These are phyloP conservation scores for Apocynum venetum DNA, from an alignment of 257 asterid species.

Conservation along the genomic window DNA sequence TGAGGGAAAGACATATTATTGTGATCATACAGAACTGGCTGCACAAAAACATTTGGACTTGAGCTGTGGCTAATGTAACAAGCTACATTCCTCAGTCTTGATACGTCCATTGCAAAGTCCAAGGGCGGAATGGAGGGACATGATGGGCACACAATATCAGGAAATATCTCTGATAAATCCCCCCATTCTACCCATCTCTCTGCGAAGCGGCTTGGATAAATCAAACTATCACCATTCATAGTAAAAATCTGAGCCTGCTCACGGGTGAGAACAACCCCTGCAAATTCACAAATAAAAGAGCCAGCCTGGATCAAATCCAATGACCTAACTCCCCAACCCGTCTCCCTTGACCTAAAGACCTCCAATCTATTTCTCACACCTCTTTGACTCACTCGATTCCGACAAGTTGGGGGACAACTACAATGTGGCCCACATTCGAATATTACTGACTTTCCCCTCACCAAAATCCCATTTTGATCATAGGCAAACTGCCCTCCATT, in stretches of 20 bases:
- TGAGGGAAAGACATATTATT: constrained; percentile 69
- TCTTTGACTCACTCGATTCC: constrained; percentile 75
- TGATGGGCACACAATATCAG: constrained; percentile 54
- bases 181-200: constrained; percentile 92
- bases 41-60: constrained; percentile 71
- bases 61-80: constrained; percentile 86
- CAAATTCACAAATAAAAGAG: constrained; percentile 78
- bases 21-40: constrained; percentile 77
- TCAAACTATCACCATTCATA: constrained; percentile 81
- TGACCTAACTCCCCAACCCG: constrained; percentile 96
- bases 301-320: constrained; percentile 87
- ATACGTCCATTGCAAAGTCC: constrained; percentile 87
- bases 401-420: constrained; percentile 61
- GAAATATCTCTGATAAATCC: constrained; percentile 48
- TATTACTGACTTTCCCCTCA: constrained; percentile 74
- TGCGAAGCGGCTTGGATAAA: constrained; percentile 70
- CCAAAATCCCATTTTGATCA: constrained; percentile 55
- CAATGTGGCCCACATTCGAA: constrained; percentile 88
- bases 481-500: constrained; percentile 78
- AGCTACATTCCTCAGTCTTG: constrained; percentile 80
- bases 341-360: constrained; percentile 81
- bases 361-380: constrained; percentile 71
- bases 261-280: constrained; percentile 81
- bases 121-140: constrained; percentile 65
- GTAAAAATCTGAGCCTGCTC: constrained; percentile 69